These are phyloP conservation scores for Starmerella lactis-condensi DNA, from an alignment of 805 yeast genomes.

Conservation along the genomic window DNA sequence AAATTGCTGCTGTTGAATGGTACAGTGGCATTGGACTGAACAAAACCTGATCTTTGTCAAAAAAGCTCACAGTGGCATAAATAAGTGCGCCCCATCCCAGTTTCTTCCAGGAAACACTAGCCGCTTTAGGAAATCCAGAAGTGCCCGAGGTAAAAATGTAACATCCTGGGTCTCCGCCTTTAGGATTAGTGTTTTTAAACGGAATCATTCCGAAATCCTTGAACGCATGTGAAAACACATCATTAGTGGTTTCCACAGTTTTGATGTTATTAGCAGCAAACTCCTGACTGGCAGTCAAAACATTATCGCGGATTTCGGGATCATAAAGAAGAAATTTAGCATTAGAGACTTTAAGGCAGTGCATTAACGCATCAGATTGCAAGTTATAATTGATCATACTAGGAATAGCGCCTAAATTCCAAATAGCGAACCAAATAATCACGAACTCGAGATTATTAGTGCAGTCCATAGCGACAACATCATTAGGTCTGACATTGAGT, in stretches of 20 bases:
- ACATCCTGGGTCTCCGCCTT: slow-evolving; percentile 45
- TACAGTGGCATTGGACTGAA: slow-evolving; percentile 91
- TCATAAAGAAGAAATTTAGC: slow-evolving; percentile 54
- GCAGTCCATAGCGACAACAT: slow-evolving; percentile 54
- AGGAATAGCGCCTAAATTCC: slow-evolving; percentile 84
- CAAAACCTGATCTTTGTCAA: slow-evolving; percentile 37
- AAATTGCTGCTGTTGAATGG: slow-evolving; percentile 81
- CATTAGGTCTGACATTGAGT: slow-evolving; percentile 45
- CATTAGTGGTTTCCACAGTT: slow-evolving; percentile 24
- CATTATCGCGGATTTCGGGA: slow-evolving; percentile 40
- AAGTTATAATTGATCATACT: slow-evolving; percentile 73
- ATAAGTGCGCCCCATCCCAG: slow-evolving; percentile 49
- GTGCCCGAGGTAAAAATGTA: slow-evolving; percentile 86
- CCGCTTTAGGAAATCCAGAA: slow-evolving; percentile 87
- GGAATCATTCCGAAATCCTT: slow-evolving; percentile 4
- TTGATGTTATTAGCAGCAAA: slow-evolving; percentile 18
- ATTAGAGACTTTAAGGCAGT: slow-evolving; percentile 56
- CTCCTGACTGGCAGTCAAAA: slow-evolving; percentile 32
- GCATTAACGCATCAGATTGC: slow-evolving; percentile 53
- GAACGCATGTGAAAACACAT: slow-evolving; percentile 24
- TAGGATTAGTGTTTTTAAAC: slow-evolving; percentile 28
- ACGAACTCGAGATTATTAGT: slow-evolving; percentile 72
- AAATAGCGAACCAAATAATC: slow-evolving; percentile 63
- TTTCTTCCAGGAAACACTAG: slow-evolving; percentile 82
- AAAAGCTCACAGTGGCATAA: slow-evolving; percentile 51